A percentile compares a stretch with the other conserved stretches of the same genome.
Evolutionary conservation across 179 eudicot genomes (phyloP).

Genomic region (Corrigiola litoralis): DNA sequence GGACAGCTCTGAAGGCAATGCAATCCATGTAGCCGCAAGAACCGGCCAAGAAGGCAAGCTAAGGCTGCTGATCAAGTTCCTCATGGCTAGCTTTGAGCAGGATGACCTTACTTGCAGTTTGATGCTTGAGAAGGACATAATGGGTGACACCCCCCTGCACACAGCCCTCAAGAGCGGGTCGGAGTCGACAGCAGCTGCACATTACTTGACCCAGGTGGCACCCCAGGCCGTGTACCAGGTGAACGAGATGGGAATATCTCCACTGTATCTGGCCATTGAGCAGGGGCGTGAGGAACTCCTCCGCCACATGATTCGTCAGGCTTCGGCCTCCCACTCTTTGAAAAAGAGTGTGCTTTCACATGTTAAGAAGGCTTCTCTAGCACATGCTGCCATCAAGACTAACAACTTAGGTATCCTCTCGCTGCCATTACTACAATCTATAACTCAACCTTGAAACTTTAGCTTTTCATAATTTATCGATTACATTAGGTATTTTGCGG

Average conservation of each 20-base stretch:
- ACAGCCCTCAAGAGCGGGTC: neutral
- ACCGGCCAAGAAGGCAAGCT: neutral
- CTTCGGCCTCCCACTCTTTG: neutral
- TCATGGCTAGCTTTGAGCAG: neutral
- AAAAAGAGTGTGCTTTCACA: neutral
- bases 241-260: neutral
- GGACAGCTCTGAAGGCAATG: neutral
- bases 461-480: too few relatives aligned
- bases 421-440: neutral
- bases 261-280: neutral
- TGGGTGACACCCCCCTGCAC: constrained; percentile 1
- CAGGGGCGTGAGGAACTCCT: neutral
- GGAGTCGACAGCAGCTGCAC: neutral
- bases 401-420: too few relatives aligned
- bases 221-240: neutral
- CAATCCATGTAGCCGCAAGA: neutral
- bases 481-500: neutral
- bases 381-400: neutral
- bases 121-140: neutral
- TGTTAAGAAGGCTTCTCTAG: neutral
- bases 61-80: neutral
- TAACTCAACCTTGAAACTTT: too few relatives aligned
- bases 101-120: neutral
- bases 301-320: neutral
- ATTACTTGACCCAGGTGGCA: neutral